A percentile compares a stretch with the other conserved stretches of the same genome.
phyloP scores from a whole-genome alignment of 2,329 filamentous ascomycete species.

The Pyrenochaeta sp. region DNA sequence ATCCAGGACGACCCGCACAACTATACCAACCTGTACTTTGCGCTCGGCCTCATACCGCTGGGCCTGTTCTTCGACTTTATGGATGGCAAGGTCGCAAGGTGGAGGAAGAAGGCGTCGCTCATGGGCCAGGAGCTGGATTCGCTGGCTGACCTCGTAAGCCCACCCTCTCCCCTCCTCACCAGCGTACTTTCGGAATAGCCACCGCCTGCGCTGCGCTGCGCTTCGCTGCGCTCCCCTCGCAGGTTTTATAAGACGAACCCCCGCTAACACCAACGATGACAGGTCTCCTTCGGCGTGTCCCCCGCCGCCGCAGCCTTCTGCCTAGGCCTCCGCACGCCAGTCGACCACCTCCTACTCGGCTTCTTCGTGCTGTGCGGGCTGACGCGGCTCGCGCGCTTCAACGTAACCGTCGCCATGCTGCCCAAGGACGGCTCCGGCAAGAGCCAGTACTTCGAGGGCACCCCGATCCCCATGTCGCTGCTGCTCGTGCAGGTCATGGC shows the following conservation, averaged over 20 bases:
- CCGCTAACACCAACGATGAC: neutral
- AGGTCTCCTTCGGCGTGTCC: constrained; percentile 96
- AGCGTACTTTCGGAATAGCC: neutral
- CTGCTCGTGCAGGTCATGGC: constrained; percentile 84
- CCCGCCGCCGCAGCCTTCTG: constrained; percentile 88
- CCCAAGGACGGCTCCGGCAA: constrained; percentile 94
- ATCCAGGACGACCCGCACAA: constrained; percentile 70
- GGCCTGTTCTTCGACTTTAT: constrained; percentile 94
- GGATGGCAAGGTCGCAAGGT: constrained; percentile 94
- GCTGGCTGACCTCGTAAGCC: constrained; percentile 84
- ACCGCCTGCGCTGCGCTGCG: neutral
- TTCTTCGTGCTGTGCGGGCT: constrained; percentile 96
- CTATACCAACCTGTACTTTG: constrained; percentile 76
- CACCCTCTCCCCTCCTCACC: neutral
- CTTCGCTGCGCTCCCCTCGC: no score
- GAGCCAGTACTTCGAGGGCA: constrained; percentile 94
- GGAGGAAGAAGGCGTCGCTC: constrained; percentile 94
- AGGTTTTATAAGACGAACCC: constrained; percentile 73
- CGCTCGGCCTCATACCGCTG: constrained; percentile 87
- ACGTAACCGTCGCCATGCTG: constrained; percentile 87
- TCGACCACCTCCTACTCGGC: constrained; percentile 81
- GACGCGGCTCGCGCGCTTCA: constrained; percentile 93
- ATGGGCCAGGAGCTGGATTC: constrained; percentile 99
- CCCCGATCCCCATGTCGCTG: constrained; percentile 90
- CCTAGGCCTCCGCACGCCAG: constrained; percentile 81